Base-by-base conservation (phyloP, 352 stramenopile species). In the Phytophthora citricola region DNA sequence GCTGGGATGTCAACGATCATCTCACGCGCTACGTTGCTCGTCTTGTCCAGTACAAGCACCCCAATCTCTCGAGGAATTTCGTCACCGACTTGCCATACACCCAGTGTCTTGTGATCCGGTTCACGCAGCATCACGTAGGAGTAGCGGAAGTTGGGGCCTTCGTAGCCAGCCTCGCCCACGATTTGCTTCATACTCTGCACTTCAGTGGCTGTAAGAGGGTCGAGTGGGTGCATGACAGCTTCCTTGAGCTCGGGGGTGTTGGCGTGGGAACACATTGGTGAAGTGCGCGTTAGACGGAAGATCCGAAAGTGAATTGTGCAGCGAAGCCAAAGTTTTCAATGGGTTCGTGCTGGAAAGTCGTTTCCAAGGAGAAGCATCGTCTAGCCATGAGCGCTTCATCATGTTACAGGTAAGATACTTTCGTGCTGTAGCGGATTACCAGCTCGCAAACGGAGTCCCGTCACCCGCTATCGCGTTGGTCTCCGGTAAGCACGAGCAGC, bases 81-180 rank as follows among this genome's bases (percentile, higher is more conserved):
- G n/a, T 79, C 61, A 12, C 74, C 68, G 4, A 34, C 15, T 26
- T 66, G 50, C 60, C 75, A 82, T 26, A 20, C 54, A 14, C 40
- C 17, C 20, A 82, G 71, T 24, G 68, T 78, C 27, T 52, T 59
- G 60, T 82, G 63, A 53, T 78, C 71, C 0, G 74, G 74, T 36
- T 82, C 74, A 39, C 74, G 74, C 49, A 82, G 52, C 71, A 82
- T 70, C 36, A 82, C 74, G 57, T 82, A 82, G 52, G 74, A 82
- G 71, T 73, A 82, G 40, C 74, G 74, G 5, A 76, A 40, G 24
- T 66, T 51, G 20, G 62, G 47, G 1, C 71, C 63, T 17, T 27
- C 29, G 60, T 75, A 71, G 17, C 63, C 74, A n/a, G 53, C 50
- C n/a, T 74, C 68, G 2, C 44, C 71, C n/a, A 78, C 43, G 38